Base-by-base conservation (phyloP, 768 basidiomycete genomes). In the Pleurotus cornucopiae region DNA sequence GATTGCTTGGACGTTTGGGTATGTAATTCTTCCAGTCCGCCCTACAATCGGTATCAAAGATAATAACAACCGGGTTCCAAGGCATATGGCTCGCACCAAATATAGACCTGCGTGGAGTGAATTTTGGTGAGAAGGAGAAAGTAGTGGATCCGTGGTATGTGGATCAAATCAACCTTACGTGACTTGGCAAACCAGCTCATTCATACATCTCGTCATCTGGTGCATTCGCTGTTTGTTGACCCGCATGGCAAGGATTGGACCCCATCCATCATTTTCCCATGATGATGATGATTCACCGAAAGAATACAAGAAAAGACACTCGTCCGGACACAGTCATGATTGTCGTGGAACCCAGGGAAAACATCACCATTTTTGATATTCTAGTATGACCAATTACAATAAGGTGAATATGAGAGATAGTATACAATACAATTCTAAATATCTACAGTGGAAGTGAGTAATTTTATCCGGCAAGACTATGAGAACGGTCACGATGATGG, bases 211-310 rank as follows among this genome's bases (percentile, higher is more conserved):
- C 23, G 46, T 47, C 18, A 20, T 41, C 37, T 41, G 51, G 51
- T 53, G 39, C 51, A 34, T 53, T 39, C 13, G n/a, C 39, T 38
- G n/a, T 23, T 25, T 30, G 12, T 40, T 53, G 12, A 14, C 20
- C 41, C 34, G 41, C 38, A 39, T 53, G 6, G 48, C 38, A 12
- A 40, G 34, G 51, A 39, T 39, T 53, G 41, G 51, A 53, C 30
- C 30, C 7, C 30, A 39, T 11, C 51, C 51, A 53, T 53, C 51
- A 51, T 21, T 40, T 39, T 20, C 13, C 23, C 39, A 53, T 53
- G 51, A 39, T 53, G 51, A 53, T 53, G 39, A 12, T 53, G 51
- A 53, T 51, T 21, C 26, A n/a, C 51, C 37, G 51, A 53, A 34
- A n/a, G 48, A 14, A 37, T 53, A 20, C 51, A 9, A 21, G 51